Percentiles rank a stretch among this genome's conserved stretches.
Conservation (phyloP, 257 asterid species). For the Solanum neorickii region DNA sequence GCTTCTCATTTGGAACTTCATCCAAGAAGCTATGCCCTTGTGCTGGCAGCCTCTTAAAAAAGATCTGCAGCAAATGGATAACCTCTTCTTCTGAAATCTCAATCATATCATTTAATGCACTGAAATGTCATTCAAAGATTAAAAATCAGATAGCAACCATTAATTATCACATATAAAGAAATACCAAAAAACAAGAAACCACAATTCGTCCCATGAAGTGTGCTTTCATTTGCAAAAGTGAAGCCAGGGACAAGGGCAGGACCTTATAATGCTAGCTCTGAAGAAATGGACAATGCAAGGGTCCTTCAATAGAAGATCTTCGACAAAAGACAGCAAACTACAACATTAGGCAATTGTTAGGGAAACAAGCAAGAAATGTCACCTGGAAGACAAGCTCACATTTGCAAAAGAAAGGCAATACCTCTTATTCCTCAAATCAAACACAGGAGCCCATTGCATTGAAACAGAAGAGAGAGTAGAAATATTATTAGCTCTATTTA, state of each 20-base stretch:
- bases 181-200: not conserved
- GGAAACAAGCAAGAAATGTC: not conserved
- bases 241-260: slow-evolving; percentile 2
- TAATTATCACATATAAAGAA: not conserved
- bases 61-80: slow-evolving; percentile 41
- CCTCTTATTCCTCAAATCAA: slow-evolving; percentile 55
- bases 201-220: not conserved
- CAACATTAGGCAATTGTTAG: slow-evolving; percentile 2
- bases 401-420: slow-evolving; percentile 15
- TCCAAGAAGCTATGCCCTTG: slow-evolving; percentile 26
- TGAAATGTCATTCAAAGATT: slow-evolving; percentile 31
- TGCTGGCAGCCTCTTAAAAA: slow-evolving; percentile 54
- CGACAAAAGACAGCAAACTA: slow-evolving; percentile 57
- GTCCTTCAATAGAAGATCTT: slow-evolving; percentile 50
- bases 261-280: slow-evolving; percentile 53
- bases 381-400: not conserved
- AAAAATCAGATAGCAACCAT: not conserved
- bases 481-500: slow-evolving; percentile 27
- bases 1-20: slow-evolving; percentile 25
- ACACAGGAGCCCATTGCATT: slow-evolving; percentile 50
- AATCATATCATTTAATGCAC: slow-evolving; percentile 58
- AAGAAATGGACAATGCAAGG: slow-evolving; percentile 30
- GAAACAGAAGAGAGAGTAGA: slow-evolving; percentile 27
- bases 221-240: not conserved
- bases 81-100: slow-evolving; percentile 49